Base-by-base conservation (phyloP, 768 basidiomycete genomes). In the Gloeopeniophorella convolvens region DNA sequence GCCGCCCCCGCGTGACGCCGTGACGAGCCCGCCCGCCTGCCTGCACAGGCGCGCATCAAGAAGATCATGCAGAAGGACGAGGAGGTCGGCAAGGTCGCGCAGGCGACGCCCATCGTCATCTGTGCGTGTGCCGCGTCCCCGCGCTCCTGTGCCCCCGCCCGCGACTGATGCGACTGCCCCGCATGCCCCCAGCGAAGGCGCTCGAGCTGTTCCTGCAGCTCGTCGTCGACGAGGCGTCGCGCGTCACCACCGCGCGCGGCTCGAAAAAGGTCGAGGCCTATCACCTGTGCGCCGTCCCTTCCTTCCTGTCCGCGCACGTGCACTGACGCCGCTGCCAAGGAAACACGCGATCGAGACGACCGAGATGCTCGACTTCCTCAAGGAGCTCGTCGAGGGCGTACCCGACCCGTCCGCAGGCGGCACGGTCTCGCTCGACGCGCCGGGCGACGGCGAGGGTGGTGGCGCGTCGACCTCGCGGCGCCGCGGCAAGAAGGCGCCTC, bases 41-140 rank as follows among this genome's bases (percentile, higher is more conserved):
- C 27, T 24, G n/a, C 30, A 18, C 31, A 95, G 93, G 94, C 95
- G 3, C 85, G 95, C 37, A 98, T 98, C 72, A 98, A 97, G 77
- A 89, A 91, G 72, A 96, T 97, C 48, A 98, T 98, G 90, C 95
- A 98, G 72, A 92, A 93, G 65, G 95, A 98, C 63, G 95, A 98
- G 64, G 95, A 98, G 64, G 95, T 98, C 16, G 95, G 95, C 50
- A 98, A 98, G 66, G 91, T 98, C 27, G 92, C 95, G 2, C 90
- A 93, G 64, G 93, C 91, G 23, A 95, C 94, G 4, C 95, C 95
- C 1, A 79, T 97, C 52, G 89, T 97, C 50, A 96, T 98, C 60
- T 98, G 95, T 96, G 62, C 66, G 90, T 77, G 3, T 26, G 24
- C 48, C 21, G 26, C 41, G 28, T 32, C 20, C 32, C 28, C 32